Base-by-base conservation (phyloP, 1,284 basidiomycete genomes). In the Cutaneotrichosporon sp. region DNA sequence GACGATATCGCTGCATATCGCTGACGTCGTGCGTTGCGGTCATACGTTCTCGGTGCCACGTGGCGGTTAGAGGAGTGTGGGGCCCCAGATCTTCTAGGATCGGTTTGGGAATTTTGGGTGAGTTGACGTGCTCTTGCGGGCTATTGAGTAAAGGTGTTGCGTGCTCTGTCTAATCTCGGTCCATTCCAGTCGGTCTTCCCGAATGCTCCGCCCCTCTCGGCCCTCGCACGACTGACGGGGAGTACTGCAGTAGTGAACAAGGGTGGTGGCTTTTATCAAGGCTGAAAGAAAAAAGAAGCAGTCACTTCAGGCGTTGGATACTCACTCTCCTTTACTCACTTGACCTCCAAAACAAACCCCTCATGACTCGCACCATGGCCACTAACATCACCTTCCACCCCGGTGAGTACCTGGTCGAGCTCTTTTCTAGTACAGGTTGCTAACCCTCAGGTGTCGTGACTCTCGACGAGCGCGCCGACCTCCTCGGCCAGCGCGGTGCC, bases 361-460 rank as follows among this genome's bases (percentile, higher is more conserved):
- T 25, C 38, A 41, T 41, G 38, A 41, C 38, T 16, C 38, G 17
- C 39, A 45, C 20, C 19, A 53, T 53, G 46, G 83, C 88, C 27
- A 87, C 86, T 51, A 90, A 92, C 76, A 89, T 93, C 68, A 88
- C 86, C 52, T 90, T 90, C 74, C 88, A 91, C 80, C 75, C 78
- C 16, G 82, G 82, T 77, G 61, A 56, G 75, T 64, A 42, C n/a
- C n/a, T n/a, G n/a, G n/a, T 7, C 32, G 9, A 19, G n/a, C 33
- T 20, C n/a, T 47, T n/a, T n/a, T n/a, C n/a, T n/a, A n/a, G n/a
- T n/a, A 44, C 11, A 9, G 6, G 11, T 5, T 17, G 34, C 46
- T 58, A 35, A 51, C 49, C 9, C 24, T n/a, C 63, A 90, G 90
- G 90, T 51, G 86, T 88, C 35, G 86, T 93, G 33, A 79, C 78